Conservation (phyloP, 768 basidiomycete species). For the Suillus subalutaceus region DNA sequence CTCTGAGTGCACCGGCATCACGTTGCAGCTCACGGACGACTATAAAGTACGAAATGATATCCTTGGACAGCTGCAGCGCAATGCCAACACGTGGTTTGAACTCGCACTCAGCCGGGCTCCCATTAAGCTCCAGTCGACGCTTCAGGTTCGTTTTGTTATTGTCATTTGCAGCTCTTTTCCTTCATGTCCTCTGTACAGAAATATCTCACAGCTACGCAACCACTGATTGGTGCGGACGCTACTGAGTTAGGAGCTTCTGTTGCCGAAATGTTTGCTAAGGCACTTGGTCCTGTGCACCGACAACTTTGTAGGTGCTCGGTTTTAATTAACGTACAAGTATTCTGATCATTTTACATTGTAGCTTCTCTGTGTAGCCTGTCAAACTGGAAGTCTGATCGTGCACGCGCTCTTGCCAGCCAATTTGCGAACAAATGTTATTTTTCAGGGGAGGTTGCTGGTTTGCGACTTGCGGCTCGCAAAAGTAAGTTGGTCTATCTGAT, state of each 20-base stretch:
- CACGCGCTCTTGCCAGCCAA: slow-evolving; percentile 81
- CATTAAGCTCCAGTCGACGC: slow-evolving; percentile 86
- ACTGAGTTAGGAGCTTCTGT: slow-evolving; percentile 92
- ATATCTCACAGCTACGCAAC: slow-evolving; percentile 82
- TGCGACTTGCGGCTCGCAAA: slow-evolving; percentile 67
- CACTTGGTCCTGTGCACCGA: slow-evolving; percentile 75
- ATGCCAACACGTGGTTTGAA: slow-evolving; percentile 84
- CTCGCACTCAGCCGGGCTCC: slow-evolving; percentile 87
- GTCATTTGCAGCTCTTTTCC: not conserved
- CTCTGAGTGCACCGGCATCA: slow-evolving; percentile 76
- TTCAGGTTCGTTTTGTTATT: slow-evolving; percentile 68
- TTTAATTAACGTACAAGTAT: slow-evolving; percentile 1
- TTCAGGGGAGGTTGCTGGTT: slow-evolving; percentile 82
- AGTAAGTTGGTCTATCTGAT: slow-evolving; percentile 42
- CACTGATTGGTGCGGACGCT: slow-evolving; percentile 66
- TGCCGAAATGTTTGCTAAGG: slow-evolving; percentile 84
- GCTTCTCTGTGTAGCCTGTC: slow-evolving; percentile 58
- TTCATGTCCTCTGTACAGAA: slow-evolving; percentile 51
- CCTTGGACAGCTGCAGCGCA: slow-evolving; percentile 68
- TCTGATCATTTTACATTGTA: slow-evolving; percentile 26
- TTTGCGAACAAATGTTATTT: slow-evolving; percentile 92
- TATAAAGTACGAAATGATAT: slow-evolving; percentile 87
- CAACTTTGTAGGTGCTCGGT: slow-evolving; percentile 62
- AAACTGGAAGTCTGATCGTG: slow-evolving; percentile 75
- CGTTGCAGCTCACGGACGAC: slow-evolving; percentile 81